Conservation (phyloP, 2,329 filamentous ascomycete genomes). For the Scolecobasidium constrictum region DNA sequence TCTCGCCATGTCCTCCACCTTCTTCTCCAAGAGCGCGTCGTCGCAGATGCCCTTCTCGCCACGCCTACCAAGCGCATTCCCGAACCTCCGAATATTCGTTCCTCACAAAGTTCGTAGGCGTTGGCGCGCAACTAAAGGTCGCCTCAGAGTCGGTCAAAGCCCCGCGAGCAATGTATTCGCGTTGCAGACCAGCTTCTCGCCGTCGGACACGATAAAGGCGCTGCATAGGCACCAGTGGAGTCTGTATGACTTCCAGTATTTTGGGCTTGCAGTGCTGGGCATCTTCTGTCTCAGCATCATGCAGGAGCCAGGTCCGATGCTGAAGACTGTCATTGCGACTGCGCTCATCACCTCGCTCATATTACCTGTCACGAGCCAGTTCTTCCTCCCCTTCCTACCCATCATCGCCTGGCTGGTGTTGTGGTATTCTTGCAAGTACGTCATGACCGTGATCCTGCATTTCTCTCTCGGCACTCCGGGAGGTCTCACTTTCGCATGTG, state of each 20-base stretch:
- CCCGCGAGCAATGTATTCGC: slow-evolving; percentile 63
- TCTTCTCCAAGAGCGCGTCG: not conserved
- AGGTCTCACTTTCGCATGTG: too few relatives aligned
- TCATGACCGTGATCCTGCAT: slow-evolving; percentile 22
- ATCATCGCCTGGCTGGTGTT: slow-evolving; percentile 82
- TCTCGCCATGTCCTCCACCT: slow-evolving; percentile 1
- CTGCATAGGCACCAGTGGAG: slow-evolving; percentile 72
- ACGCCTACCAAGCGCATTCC: slow-evolving; percentile 1
- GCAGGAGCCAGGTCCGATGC: slow-evolving; percentile 62
- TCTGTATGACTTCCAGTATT: slow-evolving; percentile 75
- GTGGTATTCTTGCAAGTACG: slow-evolving; percentile 89
- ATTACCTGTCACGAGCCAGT: slow-evolving; percentile 78
- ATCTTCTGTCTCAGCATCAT: slow-evolving; percentile 80
- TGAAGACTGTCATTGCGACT: slow-evolving; percentile 63
- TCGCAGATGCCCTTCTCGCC: slow-evolving; percentile 2
- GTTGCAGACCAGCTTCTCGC: slow-evolving; percentile 73
- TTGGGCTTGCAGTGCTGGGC: slow-evolving; percentile 59
- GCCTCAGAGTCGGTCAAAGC: slow-evolving; percentile 54
- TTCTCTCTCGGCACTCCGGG: not conserved
- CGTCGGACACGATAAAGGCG: slow-evolving; percentile 63
- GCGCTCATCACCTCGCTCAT: slow-evolving; percentile 59
- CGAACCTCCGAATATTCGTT: slow-evolving; percentile 27
- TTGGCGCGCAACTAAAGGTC: slow-evolving; percentile 49
- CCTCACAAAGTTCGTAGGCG: slow-evolving; percentile 56
- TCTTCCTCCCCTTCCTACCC: slow-evolving; percentile 77